Evolutionary conservation across 129 eudicot genomes (phyloP), one percentile per base, ranked within the genome.

Genomic region (Tanacetum coccineum): DNA sequence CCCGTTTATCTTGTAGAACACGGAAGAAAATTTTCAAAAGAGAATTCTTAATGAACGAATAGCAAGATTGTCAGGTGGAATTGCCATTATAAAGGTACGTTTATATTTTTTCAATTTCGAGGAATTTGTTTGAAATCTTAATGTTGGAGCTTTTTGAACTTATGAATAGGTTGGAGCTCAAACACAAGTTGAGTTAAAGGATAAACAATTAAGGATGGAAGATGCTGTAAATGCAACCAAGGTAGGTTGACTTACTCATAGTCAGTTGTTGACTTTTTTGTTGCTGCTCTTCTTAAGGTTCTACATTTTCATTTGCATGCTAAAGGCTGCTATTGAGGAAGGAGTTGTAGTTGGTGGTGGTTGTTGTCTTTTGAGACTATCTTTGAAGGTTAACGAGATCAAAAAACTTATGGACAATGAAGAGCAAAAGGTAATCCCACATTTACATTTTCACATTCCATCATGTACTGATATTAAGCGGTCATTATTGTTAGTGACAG

Each of bases 271-370:
- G 49, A 12, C 61, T 10, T 70, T 32, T 51, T 15, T 62, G 19
- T 54, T 57, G 12, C 25, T 30, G 14, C 4, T 70, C 44, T 49
- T 70, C 32, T 49, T 53, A 51, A 49, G 69, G 44, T 64, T 65
- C 22, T 36, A 40, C 39, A 12, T 70, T 50, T 51, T 68, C 36
- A 44, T 50, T 56, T 70, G 39, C 39, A 32, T 32, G 39, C 8
- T 32, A 69, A 74, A 91, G 98, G 98, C 98, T 46, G 98, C 98
- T 40, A 76, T 88, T 26, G 98, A 91, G 67, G 98, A 91, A 79
- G 98, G 96, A 61, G 87, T 91, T 64, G 98, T 91, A 7, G 96
- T 91, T 51, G 98, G 98, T 68, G 98, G 98, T 19, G 98, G 96
- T 8, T 91, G 98, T 78, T 79, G 88, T 64, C 89, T 91, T 45